phyloP scores from a whole-genome alignment of 2,329 filamentous ascomycete genomes.

The Mycocentrospora acerina region DNA sequence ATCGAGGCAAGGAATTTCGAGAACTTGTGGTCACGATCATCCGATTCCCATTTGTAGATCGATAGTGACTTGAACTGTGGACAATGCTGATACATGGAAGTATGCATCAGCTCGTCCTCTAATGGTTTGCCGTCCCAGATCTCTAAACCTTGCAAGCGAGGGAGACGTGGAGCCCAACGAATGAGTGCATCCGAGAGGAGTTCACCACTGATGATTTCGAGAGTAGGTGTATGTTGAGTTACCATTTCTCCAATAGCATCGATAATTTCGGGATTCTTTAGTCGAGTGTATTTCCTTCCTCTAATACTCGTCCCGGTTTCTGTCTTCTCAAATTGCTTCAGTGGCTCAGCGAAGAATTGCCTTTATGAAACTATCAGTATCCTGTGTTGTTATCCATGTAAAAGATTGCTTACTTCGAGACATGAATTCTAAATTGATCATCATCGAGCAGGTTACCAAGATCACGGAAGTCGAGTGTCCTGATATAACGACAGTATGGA shows the following conservation, averaged over 20 bases:
- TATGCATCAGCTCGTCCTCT: conserved; percentile 54
- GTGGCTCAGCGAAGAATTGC: conserved; percentile 54
- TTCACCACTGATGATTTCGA: conserved; percentile 61
- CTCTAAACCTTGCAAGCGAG: conserved; percentile 59
- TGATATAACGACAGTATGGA: conserved; percentile 70
- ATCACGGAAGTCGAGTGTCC: conserved; percentile 63
- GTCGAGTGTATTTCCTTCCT: conserved; percentile 32
- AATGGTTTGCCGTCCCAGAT: conserved; percentile 64
- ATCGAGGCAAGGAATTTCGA: conserved; percentile 61
- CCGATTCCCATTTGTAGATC: conserved; percentile 55
- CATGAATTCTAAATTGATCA: conserved; percentile 58
- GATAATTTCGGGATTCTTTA: conserved; percentile 47
- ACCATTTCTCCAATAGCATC: conserved; percentile 54
- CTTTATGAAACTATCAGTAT: conserved; percentile 26
- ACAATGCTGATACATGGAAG: conserved; percentile 59
- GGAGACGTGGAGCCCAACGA: conserved; percentile 61
- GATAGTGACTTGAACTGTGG: conserved; percentile 62
- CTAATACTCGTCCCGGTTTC: conserved; percentile 23
- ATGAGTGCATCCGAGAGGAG: conserved; percentile 56
- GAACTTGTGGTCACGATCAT: conserved; percentile 59
- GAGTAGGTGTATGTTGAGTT: conserved; percentile 51
- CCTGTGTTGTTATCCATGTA: not conserved
- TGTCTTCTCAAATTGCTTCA: conserved; percentile 46
- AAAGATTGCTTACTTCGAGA: conserved; percentile 52
- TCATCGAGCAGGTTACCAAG: conserved; percentile 62